Percentiles rank a stretch among this genome's conserved stretches.
Evolutionary conservation across 768 basidiomycete species (phyloP).

Genomic region (Panellus pusillus): DNA sequence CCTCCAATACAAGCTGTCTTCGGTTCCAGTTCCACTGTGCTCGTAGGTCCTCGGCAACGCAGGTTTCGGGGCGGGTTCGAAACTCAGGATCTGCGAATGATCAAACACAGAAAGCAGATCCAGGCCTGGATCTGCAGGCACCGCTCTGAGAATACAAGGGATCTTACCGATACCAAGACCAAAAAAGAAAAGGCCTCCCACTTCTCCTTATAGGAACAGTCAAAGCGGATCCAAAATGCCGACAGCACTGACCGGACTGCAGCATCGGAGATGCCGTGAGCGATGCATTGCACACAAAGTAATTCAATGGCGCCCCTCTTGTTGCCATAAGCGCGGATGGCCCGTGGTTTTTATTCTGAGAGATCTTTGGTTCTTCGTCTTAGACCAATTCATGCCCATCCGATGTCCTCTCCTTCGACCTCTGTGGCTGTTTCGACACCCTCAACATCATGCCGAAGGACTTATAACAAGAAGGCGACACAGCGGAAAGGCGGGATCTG

Average conservation of each 20-base stretch:
- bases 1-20: too few relatives aligned
- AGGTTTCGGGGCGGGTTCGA: too few relatives aligned
- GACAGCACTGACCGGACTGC: too few relatives aligned
- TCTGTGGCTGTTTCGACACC: slow-evolving; percentile 16
- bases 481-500: slow-evolving; percentile 56
- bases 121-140: too few relatives aligned
- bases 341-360: too few relatives aligned
- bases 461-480: slow-evolving; percentile 53
- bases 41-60: too few relatives aligned
- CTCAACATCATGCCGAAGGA: slow-evolving; percentile 48
- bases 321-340: neutral
- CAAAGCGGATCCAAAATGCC: slow-evolving; percentile 2
- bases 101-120: too few relatives aligned
- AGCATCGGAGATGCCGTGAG: slow-evolving; percentile 5
- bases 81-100: too few relatives aligned
- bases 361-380: too few relatives aligned
- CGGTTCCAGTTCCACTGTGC: too few relatives aligned
- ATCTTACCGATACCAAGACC: too few relatives aligned
- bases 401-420: slow-evolving; percentile 3
- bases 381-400: neutral
- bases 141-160: too few relatives aligned
- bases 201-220: slow-evolving; percentile 4
- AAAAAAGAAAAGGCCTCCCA: neutral
- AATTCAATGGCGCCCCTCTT: neutral
- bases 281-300: neutral